A percentile compares a stretch with the other conserved stretches of the same genome.
phyloP scores from a whole-genome alignment of 768 basidiomycete genomes.

The Hirschioporus abietinus region DNA sequence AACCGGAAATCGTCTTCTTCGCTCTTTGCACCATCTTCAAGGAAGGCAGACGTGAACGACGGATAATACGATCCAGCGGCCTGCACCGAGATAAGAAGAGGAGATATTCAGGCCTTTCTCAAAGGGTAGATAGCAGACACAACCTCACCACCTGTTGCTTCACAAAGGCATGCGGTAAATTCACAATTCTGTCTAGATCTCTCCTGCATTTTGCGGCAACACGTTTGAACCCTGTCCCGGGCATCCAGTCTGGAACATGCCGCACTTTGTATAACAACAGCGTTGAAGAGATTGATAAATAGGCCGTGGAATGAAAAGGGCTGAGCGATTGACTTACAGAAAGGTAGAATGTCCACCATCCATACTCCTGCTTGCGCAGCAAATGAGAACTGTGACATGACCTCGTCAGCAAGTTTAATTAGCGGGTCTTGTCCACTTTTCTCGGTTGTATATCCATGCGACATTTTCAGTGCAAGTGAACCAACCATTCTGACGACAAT shows the following conservation, averaged over 20 bases:
- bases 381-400: neutral
- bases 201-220: conserved; percentile 3
- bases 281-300: neutral
- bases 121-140: neutral
- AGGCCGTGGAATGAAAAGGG: neutral
- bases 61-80: neutral
- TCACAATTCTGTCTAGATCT: neutral
- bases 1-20: neutral
- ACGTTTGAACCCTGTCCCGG: conserved; percentile 14
- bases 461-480: neutral
- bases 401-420: neutral
- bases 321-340: neutral
- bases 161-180: neutral
- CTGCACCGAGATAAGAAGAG: neutral
- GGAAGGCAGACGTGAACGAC: neutral
- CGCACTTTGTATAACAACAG: conserved; percentile 14
- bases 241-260: conserved; percentile 15
- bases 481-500: neutral
- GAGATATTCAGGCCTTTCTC: neutral
- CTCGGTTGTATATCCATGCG: neutral
- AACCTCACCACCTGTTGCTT: conserved; percentile 8
- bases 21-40: neutral
- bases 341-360: neutral
- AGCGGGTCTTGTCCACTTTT: neutral
- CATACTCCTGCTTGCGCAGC: neutral